Base-by-base conservation (phyloP, 768 basidiomycete genomes). In the Kwoniella europaea region DNA sequence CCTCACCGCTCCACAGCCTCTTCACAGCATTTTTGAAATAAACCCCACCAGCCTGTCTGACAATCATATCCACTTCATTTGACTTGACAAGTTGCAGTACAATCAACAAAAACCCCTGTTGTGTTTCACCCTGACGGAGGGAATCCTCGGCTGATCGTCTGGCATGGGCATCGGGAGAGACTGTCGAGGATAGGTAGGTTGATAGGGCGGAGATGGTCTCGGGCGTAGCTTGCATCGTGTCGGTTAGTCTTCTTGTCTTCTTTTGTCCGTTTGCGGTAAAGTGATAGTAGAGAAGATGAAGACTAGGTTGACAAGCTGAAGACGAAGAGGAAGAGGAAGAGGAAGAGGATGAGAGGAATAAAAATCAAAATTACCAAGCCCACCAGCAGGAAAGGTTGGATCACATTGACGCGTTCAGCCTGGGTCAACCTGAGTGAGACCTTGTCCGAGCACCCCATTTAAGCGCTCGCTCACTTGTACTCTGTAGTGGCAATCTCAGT, bases 11-110 rank as follows among this genome's bases (percentile, higher is more conserved):
- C 94, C 95, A 98, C 85, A 90, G 88, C 29, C 88, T 86, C 82
- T 92, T 94, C 69, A 94, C 88, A 56, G 91, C 87, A 81, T 98
- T 97, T 86, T 98, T 98, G 74, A 97, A 90, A 85, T 92, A 94
- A 43, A 98, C 90, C 63, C 91, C 91, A 2, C 90, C 95, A 1
- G 93, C 89, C 65, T 96, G 89, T 78, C 94, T 86, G 42, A 92
- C 88, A 0, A 91, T 85, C 76, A 89, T 88, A 12, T 88, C 82
- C 5, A 72, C 73, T 7, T 72, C 71, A 42, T 85, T 83, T 72
- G 92, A 87, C 71, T 93, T 88, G 71, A 93, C 89, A 72, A 98
- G 89, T 35, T 87, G 84, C 27, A 98, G 88, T 24, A 98, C 88
- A 78, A 91, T 88, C 2, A 88, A 85, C 13, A 94, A 87, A 84